These are phyloP conservation scores for Leucocoprinus birnbaumii DNA, from an alignment of 768 basidiomycete genomes.

Conservation along the genomic window DNA sequence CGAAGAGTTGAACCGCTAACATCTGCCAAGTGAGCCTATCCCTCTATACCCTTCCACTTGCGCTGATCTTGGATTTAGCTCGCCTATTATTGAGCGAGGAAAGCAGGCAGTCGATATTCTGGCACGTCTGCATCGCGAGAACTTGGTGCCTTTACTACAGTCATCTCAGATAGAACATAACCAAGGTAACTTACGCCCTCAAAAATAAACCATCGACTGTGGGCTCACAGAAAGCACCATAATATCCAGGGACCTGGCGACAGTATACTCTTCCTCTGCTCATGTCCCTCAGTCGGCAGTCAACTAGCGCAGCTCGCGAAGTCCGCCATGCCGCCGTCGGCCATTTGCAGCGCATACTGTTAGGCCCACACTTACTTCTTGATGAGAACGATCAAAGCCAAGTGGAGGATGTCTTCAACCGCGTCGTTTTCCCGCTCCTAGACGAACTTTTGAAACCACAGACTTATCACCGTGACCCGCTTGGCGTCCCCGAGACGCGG, in stretches of 20 bases:
- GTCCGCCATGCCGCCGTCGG: constrained; percentile 79
- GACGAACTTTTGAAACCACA: constrained; percentile 90
- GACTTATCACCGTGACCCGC: constrained; percentile 72
- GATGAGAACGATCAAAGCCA: constrained; percentile 57
- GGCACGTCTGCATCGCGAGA: constrained; percentile 60
- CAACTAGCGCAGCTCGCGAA: constrained; percentile 79
- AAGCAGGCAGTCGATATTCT: constrained; percentile 80
- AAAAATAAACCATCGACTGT: neutral
- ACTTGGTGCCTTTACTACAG: constrained; percentile 58
- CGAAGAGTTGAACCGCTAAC: constrained; percentile 49
- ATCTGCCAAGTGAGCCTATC: constrained; percentile 43
- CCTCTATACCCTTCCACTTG: neutral
- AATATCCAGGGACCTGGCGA: constrained; percentile 59
- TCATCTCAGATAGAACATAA: constrained; percentile 34
- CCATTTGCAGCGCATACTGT: constrained; percentile 80
- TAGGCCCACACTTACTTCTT: constrained; percentile 69
- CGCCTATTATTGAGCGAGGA: constrained; percentile 77
- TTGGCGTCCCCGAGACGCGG: constrained; percentile 89
- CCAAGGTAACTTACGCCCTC: constrained; percentile 32
- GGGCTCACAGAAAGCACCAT: neutral
- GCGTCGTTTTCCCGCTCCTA: constrained; percentile 85
- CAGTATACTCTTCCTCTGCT: constrained; percentile 74
- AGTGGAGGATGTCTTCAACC: constrained; percentile 84
- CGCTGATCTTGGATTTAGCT: constrained; percentile 38
- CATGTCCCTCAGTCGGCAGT: constrained; percentile 72